Conservation (phyloP, 208 protist species). For the Ichthyophonus hoferi region DNA sequence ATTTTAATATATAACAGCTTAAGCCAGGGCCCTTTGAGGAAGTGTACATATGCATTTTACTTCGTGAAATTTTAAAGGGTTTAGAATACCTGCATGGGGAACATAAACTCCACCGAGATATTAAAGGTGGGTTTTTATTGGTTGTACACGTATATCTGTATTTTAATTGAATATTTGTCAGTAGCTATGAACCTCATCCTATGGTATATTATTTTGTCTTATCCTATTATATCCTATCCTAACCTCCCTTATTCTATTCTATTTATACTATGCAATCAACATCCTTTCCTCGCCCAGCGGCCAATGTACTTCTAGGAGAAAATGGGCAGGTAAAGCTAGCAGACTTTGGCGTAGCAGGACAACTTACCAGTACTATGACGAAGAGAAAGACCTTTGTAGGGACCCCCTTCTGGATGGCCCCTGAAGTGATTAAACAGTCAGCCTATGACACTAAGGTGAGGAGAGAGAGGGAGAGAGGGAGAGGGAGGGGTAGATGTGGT, state of each 20-base stretch:
- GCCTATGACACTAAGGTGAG: slow-evolving; percentile 22
- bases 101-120: slow-evolving; percentile 80
- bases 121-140: slow-evolving; percentile 64
- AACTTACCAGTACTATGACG: slow-evolving; percentile 54
- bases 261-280: not conserved
- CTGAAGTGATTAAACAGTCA: slow-evolving; percentile 65
- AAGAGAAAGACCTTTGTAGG: slow-evolving; percentile 45
- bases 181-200: not conserved
- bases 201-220: not conserved
- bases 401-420: slow-evolving; percentile 62
- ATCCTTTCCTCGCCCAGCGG: slow-evolving; percentile 33
- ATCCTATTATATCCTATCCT: not conserved
- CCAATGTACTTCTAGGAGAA: slow-evolving; percentile 60
- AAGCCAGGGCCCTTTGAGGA: not conserved
- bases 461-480: not conserved
- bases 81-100: slow-evolving; percentile 76
- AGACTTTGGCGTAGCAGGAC: slow-evolving; percentile 81
- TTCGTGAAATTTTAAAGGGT: slow-evolving; percentile 69
- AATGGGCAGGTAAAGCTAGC: slow-evolving; percentile 72
- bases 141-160: not conserved
- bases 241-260: not conserved
- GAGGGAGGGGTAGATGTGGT: not conserved
- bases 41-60: slow-evolving; percentile 53
- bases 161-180: not conserved
- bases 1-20: too few species aligned